Base-by-base conservation (phyloP, 2,329 filamentous ascomycete species). In the Pseudocercospora fijiensis region DNA sequence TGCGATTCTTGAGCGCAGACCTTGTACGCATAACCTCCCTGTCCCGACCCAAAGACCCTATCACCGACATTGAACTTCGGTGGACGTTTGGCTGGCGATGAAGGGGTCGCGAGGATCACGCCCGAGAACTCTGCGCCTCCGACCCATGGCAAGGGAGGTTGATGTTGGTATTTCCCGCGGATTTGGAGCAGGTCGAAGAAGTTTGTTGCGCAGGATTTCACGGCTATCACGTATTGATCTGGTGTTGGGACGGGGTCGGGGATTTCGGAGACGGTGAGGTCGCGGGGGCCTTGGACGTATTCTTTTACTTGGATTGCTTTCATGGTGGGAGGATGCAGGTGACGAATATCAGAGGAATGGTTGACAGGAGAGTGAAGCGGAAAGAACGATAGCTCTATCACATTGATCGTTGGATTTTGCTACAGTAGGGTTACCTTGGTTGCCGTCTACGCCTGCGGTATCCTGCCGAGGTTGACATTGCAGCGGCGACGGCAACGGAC, bases 161-260 rank as follows among this genome's bases (percentile, higher is more conserved):
- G 93, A 75, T 91, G 85, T 76, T 98, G 94, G 79, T 98, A 98
- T 85, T 96, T 96, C 62, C 94, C 94, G 74, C 92, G 89, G 74
- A 97, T 92, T 76, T 98, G 94, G 60, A 98, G 86, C 63, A 96
- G 90, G 77, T 98, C 94, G 82, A 97, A 98, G 85, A 98, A 98
- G 81, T 98, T 98, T 73, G 91, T 91, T 20, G 92, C 94, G 0
- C 90, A 85, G 53, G 94, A 91, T 78, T 92, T 90, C 72, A 98
- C 90, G 74, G 88, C 85, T 75, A 98, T 90, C 67, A 96, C 83
- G 76, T 97, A 98, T 79, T 96, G 87, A 74, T 90, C 81, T 30
- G 86, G 78, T 8, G 83, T 82, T 1, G 92, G 91, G 1, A 80
- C 79, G 0, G 92, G 93, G 60, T 92, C 90, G 18, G 92, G 87